Base-by-base conservation (phyloP, 306 rosid species). In the Ormosia semicastrata region DNA sequence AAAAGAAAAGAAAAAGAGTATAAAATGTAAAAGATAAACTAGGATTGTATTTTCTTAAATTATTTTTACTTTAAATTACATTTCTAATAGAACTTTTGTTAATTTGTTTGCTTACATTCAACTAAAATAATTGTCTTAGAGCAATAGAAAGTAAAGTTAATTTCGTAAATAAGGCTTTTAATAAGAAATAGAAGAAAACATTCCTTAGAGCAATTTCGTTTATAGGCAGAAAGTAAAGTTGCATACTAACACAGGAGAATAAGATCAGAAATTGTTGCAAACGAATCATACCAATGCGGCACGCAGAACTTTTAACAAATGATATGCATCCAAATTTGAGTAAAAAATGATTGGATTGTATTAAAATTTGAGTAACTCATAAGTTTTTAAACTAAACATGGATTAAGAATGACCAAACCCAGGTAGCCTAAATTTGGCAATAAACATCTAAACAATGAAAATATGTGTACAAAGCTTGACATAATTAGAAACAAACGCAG, bases 391-490 rank as follows among this genome's bases (percentile, higher is more conserved):
- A 18, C 53, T 24, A 47, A 63, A 29, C 15, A 71, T 57, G 49
- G 73, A 73, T 11, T 40, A 68, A 59, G 54, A 77, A 60, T 71
- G 8, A 71, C 33, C 71, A 76, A 75, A 69, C 11, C 50, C 69
- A 66, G 43, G 71, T 43, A 6, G 6, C 70, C 46, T 34, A 43
- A 78, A 30, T 46, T 82, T 52, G 36, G 56, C 52, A 46, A 82
- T n/a, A 33, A 68, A 30, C 59, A 81, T 49, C 58, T 70, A 37
- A 77, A 47, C 67, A 64, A 53, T 41, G 29, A 75, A 56, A 76
- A 76, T 71, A 81, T 64, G 85, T 44, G 67, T 32, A 44, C 75
- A 29, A 81, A 62, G 66, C 69, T 15, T 6, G 36, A 44, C 59
- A 66, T 10, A 75, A 47, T 53, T 64, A 71, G 11, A 67, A 40